Percentiles rank a stretch among this genome's conserved stretches.
Conservation (phyloP, 2,329 filamentous ascomycete genomes). For the Sarocladium brachiariae region DNA sequence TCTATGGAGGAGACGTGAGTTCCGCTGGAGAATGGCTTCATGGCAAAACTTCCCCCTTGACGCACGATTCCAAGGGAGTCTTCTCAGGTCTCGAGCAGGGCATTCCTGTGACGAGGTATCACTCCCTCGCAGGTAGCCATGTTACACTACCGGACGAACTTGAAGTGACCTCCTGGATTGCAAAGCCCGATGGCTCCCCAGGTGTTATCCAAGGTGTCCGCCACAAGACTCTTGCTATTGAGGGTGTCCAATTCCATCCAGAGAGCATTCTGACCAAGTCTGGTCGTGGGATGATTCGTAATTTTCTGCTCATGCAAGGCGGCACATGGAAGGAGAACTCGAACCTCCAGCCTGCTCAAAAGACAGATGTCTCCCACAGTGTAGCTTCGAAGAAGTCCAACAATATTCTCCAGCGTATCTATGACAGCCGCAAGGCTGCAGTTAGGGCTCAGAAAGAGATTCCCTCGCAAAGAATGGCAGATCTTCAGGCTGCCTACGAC, state of each 20-base stretch:
- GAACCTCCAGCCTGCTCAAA: slow-evolving; percentile 38
- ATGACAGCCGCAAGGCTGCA: slow-evolving; percentile 67
- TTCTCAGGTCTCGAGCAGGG: slow-evolving; percentile 75
- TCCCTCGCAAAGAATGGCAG: slow-evolving; percentile 74
- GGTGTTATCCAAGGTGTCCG: slow-evolving; percentile 95
- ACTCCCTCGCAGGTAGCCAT: slow-evolving; percentile 89
- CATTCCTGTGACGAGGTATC: slow-evolving; percentile 87
- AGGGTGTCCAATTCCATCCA: slow-evolving; percentile 96
- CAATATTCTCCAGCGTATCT: slow-evolving; percentile 89
- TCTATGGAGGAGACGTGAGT: slow-evolving; percentile 84
- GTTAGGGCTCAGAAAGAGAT: slow-evolving; percentile 78
- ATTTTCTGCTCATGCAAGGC: slow-evolving; percentile 81
- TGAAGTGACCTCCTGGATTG: slow-evolving; percentile 86
- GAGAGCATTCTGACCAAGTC: slow-evolving; percentile 93
- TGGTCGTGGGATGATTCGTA: slow-evolving; percentile 82
- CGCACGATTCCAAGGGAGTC: slow-evolving; percentile 86
- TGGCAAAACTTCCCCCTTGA: slow-evolving; percentile 88
- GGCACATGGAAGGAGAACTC: slow-evolving; percentile 88
- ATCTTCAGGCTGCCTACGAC: slow-evolving; percentile 81
- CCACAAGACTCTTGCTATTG: slow-evolving; percentile 84
- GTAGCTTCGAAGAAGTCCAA: slow-evolving; percentile 50
- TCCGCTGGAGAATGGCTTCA: slow-evolving; percentile 95
- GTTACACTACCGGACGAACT: slow-evolving; percentile 78
- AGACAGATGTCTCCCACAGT: slow-evolving; percentile 21
- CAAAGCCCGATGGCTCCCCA: slow-evolving; percentile 66